These are phyloP conservation scores for Coemansia sp. DNA, from an alignment of 192 early-diverging fungal species.

Conservation along the genomic window DNA sequence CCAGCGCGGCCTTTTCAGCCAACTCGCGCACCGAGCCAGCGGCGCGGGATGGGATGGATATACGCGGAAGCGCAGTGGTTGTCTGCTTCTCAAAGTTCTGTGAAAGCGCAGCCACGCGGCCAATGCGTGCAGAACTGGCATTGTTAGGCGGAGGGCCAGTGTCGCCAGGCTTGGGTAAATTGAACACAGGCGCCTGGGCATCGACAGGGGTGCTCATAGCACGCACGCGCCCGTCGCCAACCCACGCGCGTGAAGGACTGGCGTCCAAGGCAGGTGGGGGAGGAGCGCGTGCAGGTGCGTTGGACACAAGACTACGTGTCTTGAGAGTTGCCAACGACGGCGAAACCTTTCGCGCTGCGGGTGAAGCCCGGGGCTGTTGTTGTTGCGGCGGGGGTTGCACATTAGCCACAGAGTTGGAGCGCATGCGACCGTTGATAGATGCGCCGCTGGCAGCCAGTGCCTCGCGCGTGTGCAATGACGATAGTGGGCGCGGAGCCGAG, in stretches of 20 bases:
- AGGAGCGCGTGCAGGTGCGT: slow-evolving; percentile 28
- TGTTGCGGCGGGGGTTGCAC: background rate
- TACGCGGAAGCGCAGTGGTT: slow-evolving; percentile 13
- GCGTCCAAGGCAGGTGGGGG: background rate
- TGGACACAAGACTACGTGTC: slow-evolving; percentile 43
- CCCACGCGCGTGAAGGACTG: slow-evolving; percentile 10
- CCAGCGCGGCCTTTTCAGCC: slow-evolving; percentile 5
- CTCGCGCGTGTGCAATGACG: slow-evolving; percentile 30
- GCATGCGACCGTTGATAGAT: slow-evolving; percentile 43
- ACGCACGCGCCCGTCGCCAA: slow-evolving; percentile 24
- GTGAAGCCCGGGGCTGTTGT: slow-evolving; percentile 5
- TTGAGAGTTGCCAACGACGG: slow-evolving; percentile 44
- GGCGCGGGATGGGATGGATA: slow-evolving; percentile 30
- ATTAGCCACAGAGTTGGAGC: slow-evolving; percentile 26
- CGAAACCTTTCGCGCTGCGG: slow-evolving; percentile 40
- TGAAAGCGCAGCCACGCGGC: slow-evolving; percentile 49
- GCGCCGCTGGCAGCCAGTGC: slow-evolving; percentile 27
- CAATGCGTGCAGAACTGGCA: slow-evolving; percentile 37
- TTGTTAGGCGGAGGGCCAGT: background rate
- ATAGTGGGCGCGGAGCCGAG: slow-evolving; percentile 9
- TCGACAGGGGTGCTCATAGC: slow-evolving; percentile 48
- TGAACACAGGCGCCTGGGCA: slow-evolving; percentile 24
- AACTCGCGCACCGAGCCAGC: slow-evolving; percentile 3
- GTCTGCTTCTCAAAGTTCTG: slow-evolving; percentile 48
- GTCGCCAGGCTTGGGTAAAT: background rate